Evolutionary conservation across 2,329 filamentous ascomycete species (phyloP), one percentile per base, ranked within the genome.

Genomic region (Aspergillus sp.): DNA sequence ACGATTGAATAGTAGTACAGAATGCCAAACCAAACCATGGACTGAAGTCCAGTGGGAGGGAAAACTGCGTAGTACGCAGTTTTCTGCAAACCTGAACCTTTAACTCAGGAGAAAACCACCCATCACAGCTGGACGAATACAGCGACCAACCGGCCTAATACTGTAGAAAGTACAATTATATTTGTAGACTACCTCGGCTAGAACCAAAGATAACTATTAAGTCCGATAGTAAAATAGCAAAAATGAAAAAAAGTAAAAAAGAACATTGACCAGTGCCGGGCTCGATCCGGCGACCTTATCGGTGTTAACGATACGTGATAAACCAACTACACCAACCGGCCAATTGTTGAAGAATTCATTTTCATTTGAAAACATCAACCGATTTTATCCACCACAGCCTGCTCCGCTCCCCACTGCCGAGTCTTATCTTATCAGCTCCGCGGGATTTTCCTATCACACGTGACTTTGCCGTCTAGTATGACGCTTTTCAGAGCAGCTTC

Each of bases 301-400:
- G 64, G 69, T 72, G 70, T 72, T 70, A 72, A 71, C 66, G 68
- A 71, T 69, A 70, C 66, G 70, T 71, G 70, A 62, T 62, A 61
- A 58, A 31, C 58, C 60, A 58, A 54, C 52, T 54, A 48, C 52
- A 54, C 52, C 33, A 54, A 47, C 52, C 52, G 43, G 52, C 52
- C 52, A 39, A 19, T 53, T 53, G 40, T 53, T 53, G 51, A n/a
- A n/a, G 2, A 3, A 31, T 8, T 31, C 3, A 1, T 9, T 31
- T 9, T 31, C 8, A 31, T 31, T 31, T 11, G 8, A 31, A 31
- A 31, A 11, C 4, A 31, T 40, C 8, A n/a, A 7, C 0, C 15
- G 2, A 6, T 3, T 40, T 17, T 40, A 40, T 40, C 37, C 14
- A 11, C 37, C 15, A 17, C 15, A 6, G 11, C 27, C 27, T 11